These are phyloP conservation scores for Penicillium sp. DNA, from an alignment of 2,329 filamentous ascomycete species.

Conservation along the genomic window DNA sequence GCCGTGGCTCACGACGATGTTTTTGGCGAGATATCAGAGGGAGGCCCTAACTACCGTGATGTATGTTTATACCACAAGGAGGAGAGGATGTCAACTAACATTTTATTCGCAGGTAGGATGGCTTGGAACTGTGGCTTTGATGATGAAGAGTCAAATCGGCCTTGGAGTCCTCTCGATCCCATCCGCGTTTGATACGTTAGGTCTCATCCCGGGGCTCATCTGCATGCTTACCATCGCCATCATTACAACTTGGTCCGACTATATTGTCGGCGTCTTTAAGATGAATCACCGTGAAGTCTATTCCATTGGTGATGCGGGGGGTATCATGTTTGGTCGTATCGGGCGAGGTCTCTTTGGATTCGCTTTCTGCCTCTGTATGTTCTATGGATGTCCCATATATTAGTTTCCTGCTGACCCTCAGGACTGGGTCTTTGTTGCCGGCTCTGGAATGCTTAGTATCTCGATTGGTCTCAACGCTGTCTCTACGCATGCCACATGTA, in stretches of 20 bases:
- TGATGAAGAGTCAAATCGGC: constrained; percentile 54
- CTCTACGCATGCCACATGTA: constrained; percentile 40
- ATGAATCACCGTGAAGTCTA: constrained; percentile 60
- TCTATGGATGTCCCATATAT: not conserved
- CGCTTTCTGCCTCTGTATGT: constrained; percentile 26
- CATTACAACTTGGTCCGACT: constrained; percentile 57
- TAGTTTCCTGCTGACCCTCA: not conserved
- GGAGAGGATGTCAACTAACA: constrained; percentile 10
- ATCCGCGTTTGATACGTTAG: constrained; percentile 49
- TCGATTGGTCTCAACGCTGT: constrained; percentile 48
- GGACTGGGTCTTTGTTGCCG: constrained; percentile 43
- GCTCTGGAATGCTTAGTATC: constrained; percentile 48
- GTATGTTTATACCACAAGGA: constrained; percentile 18
- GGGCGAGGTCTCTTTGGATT: constrained; percentile 54
- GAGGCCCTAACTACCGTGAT: constrained; percentile 40
- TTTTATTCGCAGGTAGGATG: constrained; percentile 41
- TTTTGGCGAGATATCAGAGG: constrained; percentile 42
- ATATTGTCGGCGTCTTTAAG: constrained; percentile 57
- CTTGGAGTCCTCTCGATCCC: constrained; percentile 56
- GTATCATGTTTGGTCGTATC: constrained; percentile 58
- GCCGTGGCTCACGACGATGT: constrained; percentile 33
- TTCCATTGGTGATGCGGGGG: constrained; percentile 61
- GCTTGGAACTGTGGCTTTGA: constrained; percentile 50
- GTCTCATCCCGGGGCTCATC: constrained; percentile 55
- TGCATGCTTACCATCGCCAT: constrained; percentile 44